Conservation (phyloP, 768 basidiomycete species). For the Leccinum rimulosum region DNA sequence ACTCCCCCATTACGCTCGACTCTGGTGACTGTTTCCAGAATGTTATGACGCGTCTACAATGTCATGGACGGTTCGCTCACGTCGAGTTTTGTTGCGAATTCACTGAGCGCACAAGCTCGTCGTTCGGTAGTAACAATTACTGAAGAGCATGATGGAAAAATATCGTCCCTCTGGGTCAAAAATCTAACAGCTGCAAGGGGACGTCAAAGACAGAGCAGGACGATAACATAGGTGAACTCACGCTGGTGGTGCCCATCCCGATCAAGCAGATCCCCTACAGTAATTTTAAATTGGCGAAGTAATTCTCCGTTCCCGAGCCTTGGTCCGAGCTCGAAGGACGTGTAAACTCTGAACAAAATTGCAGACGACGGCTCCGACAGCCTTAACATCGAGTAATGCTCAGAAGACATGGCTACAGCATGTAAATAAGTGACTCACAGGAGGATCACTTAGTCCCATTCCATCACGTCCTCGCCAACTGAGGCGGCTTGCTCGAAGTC, state of each 20-base stretch:
- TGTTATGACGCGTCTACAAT: neutral
- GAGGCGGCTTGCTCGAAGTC: neutral
- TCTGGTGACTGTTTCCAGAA: neutral
- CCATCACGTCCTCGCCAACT: neutral
- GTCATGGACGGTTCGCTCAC: neutral
- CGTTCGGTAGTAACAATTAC: neutral
- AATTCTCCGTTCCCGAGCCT: neutral
- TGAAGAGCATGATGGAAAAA: neutral
- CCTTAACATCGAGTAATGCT: neutral
- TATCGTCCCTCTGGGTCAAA: neutral
- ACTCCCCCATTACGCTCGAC: neutral
- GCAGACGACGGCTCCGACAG: neutral
- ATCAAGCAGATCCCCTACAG: neutral
- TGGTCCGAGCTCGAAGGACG: neutral
- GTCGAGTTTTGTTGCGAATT: neutral
- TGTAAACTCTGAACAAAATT: neutral
- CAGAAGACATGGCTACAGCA: neutral
- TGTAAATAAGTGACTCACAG: neutral
- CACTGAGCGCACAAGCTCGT: neutral
- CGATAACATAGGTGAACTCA: neutral
- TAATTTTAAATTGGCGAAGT: neutral
- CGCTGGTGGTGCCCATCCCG: neutral
- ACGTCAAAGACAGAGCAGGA: neutral
- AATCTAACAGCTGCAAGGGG: neutral
- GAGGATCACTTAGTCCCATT: neutral